Evolutionary conservation across 2,329 filamentous ascomycete genomes (phyloP).

Genomic region (Calonectria fujianensis): DNA sequence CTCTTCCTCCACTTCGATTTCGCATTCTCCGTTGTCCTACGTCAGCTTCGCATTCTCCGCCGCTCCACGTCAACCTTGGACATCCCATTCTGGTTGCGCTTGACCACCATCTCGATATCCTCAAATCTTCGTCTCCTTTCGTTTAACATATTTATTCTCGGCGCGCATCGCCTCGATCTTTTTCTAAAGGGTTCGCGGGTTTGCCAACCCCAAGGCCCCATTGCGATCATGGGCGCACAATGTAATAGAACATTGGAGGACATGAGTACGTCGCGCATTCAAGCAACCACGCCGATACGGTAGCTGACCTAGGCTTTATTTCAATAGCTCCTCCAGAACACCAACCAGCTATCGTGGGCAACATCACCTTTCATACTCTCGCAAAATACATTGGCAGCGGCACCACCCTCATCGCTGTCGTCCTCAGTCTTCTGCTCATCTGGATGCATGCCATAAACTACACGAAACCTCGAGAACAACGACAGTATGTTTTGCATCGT

Average conservation of each 20-base stretch:
- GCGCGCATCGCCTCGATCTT: neutral
- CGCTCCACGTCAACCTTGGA: neutral
- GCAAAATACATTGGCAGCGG: conserved; percentile 71
- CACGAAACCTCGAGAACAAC: conserved; percentile 76
- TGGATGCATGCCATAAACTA: conserved; percentile 77
- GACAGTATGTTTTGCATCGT: conserved; percentile 65
- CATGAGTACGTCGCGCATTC: conserved; percentile 62
- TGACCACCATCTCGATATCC: neutral
- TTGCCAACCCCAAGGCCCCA: neutral
- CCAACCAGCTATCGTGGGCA: conserved; percentile 62
- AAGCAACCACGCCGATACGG: conserved; percentile 19
- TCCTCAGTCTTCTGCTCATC: conserved; percentile 74
- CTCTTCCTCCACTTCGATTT: neutral
- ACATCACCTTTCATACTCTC: conserved; percentile 73
- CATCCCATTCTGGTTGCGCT: neutral
- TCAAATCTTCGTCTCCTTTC: neutral
- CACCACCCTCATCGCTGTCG: conserved; percentile 70
- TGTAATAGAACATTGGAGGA: conserved; percentile 67
- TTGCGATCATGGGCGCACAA: conserved; percentile 59
- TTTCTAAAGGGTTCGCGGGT: conserved; percentile 10
- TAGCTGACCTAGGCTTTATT: neutral
- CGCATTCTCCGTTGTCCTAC: neutral
- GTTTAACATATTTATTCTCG: neutral
- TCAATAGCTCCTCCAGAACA: conserved; percentile 32
- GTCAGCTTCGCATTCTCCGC: neutral